These are phyloP conservation scores for Flaveria bidentis DNA, from an alignment of 129 eudicot genomes.

Conservation along the genomic window DNA sequence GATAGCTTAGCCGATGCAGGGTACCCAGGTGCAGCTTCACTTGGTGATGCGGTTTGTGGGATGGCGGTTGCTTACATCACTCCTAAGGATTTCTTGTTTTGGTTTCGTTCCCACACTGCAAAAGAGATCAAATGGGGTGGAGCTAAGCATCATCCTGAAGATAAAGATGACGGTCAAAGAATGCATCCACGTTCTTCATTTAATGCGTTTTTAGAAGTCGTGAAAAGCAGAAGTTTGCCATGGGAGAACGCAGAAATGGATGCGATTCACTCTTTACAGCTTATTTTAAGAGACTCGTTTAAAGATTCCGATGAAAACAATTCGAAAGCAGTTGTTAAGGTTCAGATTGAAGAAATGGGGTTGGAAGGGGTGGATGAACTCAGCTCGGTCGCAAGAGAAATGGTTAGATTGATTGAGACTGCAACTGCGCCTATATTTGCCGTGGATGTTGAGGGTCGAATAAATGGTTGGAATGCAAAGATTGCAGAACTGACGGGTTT, in stretches of 20 bases:
- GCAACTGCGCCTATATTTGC: slow-evolving; percentile 99
- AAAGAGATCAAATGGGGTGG: slow-evolving; percentile 99
- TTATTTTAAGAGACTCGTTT: slow-evolving; percentile 77
- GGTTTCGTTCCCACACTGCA: slow-evolving; percentile 92
- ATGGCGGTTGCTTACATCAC: slow-evolving; percentile 94
- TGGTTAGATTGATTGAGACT: slow-evolving; percentile 92
- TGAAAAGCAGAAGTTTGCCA: slow-evolving; percentile 77
- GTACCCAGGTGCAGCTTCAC: slow-evolving; percentile 76
- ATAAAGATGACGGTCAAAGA: slow-evolving; percentile 84
- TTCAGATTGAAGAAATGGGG: slow-evolving; percentile 53
- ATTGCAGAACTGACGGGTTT: slow-evolving; percentile 89
- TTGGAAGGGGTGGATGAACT: slow-evolving; percentile 76
- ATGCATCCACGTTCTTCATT: slow-evolving; percentile 97
- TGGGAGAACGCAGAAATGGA: slow-evolving; percentile 98
- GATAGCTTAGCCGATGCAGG: slow-evolving; percentile 94
- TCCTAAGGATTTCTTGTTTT: slow-evolving; percentile 72
- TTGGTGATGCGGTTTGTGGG: slow-evolving; percentile 93
- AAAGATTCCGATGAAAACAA: slow-evolving; percentile 51
- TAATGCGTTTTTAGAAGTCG: slow-evolving; percentile 89
- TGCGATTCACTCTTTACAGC: slow-evolving; percentile 94
- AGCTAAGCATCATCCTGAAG: slow-evolving; percentile 88
- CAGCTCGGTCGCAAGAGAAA: slow-evolving; percentile 83
- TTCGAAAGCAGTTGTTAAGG: slow-evolving; percentile 65
- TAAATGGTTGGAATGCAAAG: slow-evolving; percentile 96
- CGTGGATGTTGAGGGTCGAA: slow-evolving; percentile 71